Conservation (phyloP, 257 asterid genomes). For the Thymus mandschuricus region DNA sequence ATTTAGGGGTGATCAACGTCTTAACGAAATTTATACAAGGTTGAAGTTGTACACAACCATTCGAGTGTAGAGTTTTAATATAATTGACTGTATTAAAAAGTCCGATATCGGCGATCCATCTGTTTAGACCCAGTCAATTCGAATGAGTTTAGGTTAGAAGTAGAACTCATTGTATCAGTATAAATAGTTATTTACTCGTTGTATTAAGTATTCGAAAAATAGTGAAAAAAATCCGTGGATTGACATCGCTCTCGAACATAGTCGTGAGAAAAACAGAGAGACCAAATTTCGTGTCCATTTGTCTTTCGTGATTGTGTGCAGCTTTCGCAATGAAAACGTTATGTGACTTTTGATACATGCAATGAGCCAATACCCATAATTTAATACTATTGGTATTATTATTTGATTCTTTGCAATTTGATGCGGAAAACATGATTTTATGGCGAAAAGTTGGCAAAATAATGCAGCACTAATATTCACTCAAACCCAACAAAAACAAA, state of each 20-base stretch:
- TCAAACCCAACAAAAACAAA: conserved; percentile 7
- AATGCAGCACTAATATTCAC: conserved; percentile 29
- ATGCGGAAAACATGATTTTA: neutral
- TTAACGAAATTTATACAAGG: neutral
- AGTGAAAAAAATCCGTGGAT: too few relatives aligned
- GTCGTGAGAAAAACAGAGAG: too few relatives aligned
- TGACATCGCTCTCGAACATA: too few relatives aligned
- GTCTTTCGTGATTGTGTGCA: neutral
- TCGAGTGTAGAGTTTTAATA: too few relatives aligned
- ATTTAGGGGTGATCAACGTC: conserved; percentile 1
- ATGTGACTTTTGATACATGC: neutral
- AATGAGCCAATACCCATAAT: conserved; percentile 14
- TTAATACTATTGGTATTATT: neutral
- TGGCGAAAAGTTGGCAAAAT: conserved; percentile 14
- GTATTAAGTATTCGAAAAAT: too few relatives aligned
- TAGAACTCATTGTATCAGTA: too few relatives aligned
- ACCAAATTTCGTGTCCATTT: too few relatives aligned
- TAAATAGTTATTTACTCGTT: too few relatives aligned
- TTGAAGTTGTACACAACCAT: neutral
- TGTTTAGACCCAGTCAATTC: too few relatives aligned
- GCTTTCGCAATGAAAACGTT: neutral
- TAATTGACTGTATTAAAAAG: too few relatives aligned
- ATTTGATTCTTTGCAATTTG: neutral
- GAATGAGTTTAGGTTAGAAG: too few relatives aligned
- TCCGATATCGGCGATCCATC: too few relatives aligned